Percentiles rank a stretch among this genome's conserved stretches.
Evolutionary conservation across 345 rosid species (phyloP).

Genomic region (Arabis alpina): DNA sequence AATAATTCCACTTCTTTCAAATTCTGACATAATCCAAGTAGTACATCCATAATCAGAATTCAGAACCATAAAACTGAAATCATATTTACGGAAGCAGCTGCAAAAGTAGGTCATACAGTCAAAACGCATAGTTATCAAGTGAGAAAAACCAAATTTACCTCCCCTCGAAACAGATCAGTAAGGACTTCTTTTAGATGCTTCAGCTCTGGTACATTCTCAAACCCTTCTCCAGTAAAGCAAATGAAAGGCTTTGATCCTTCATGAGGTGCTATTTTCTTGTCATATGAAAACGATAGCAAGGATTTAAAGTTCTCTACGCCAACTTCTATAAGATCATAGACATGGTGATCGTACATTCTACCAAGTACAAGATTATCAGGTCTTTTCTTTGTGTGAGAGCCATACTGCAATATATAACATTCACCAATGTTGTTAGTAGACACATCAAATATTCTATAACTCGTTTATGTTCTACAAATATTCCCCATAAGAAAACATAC

Average conservation of each 20-base stretch:
- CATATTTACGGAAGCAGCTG: neutral
- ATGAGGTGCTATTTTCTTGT: constrained; percentile 77
- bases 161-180: constrained; percentile 81
- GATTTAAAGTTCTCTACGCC: constrained; percentile 87
- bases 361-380: constrained; percentile 91
- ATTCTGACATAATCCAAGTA: neutral
- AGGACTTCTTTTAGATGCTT: constrained; percentile 91
- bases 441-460: neutral
- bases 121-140: neutral
- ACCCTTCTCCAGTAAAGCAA: constrained; percentile 80
- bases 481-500: neutral
- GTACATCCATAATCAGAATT: neutral
- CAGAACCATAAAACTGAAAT: neutral
- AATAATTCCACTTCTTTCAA: constrained; percentile 19
- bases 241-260: constrained; percentile 88
- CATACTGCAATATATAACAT: constrained; percentile 57
- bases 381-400: constrained; percentile 88
- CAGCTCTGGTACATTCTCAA: constrained; percentile 75
- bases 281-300: constrained; percentile 62
- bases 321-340: constrained; percentile 91
- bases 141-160: constrained; percentile 49
- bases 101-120: neutral
- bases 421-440: constrained; percentile 14
- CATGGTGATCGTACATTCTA: constrained; percentile 78
- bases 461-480: neutral